A percentile compares a stretch with the other conserved stretches of the same genome.
These are phyloP conservation scores for Thraustochytrium sp. DNA, from an alignment of 352 stramenopile species.

Conservation along the genomic window DNA sequence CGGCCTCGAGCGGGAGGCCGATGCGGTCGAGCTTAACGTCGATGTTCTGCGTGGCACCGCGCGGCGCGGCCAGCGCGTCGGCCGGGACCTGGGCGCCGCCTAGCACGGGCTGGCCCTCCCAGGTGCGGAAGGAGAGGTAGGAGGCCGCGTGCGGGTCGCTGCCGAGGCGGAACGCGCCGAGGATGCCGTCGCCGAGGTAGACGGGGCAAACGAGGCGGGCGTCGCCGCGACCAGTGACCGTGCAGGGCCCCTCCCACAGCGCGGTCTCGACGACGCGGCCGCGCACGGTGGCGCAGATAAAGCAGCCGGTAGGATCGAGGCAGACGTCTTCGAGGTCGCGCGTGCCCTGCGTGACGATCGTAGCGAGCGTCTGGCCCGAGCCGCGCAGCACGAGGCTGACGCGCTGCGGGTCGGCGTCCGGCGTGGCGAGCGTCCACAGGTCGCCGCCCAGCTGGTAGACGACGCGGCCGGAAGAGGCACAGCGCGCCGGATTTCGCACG, in stretches of 20 bases:
- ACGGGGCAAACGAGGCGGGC: not conserved
- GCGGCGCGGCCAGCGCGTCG: not conserved
- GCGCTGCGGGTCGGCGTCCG: not conserved
- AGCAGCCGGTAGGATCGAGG: not conserved
- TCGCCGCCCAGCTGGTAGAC: not conserved
- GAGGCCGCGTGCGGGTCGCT: not conserved
- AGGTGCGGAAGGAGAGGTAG: not conserved
- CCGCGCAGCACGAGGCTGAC: not conserved
- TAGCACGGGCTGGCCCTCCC: not conserved
- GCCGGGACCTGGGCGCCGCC: not conserved
- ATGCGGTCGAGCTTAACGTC: not conserved
- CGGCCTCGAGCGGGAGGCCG: not conserved
- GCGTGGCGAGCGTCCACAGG: not conserved
- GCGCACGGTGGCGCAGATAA: not conserved
- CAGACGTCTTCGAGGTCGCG: not conserved
- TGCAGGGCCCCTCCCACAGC: constrained; percentile 10
- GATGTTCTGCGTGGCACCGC: not conserved
- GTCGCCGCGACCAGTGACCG: not conserved
- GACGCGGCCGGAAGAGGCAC: not conserved
- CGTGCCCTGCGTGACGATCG: not conserved
- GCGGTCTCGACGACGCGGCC: not conserved
- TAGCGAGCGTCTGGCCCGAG: not conserved
- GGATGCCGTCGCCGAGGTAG: not conserved
- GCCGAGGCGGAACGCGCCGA: not conserved
- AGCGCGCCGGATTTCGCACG: constrained; percentile 4